Conservation (phyloP, 495 filamentous ascomycete species). For the Xylaria acuta region DNA sequence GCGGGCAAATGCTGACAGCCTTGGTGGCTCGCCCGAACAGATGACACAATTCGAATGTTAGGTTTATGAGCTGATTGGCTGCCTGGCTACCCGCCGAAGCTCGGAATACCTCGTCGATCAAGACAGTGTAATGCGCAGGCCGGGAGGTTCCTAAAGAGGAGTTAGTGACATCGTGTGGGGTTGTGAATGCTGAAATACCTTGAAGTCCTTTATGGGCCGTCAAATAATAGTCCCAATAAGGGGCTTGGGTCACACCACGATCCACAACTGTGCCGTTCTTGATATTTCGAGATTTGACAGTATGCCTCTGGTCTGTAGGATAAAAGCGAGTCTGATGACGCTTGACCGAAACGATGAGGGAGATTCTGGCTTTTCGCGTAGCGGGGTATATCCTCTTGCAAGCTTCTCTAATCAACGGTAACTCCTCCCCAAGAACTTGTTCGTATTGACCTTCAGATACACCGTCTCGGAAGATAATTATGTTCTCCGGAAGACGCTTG, state of each 20-base stretch:
- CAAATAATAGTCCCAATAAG: constrained; percentile 87
- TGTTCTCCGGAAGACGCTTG: constrained; percentile 66
- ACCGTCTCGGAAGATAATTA: constrained; percentile 90
- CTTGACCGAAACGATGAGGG: constrained; percentile 78
- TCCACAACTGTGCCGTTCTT: constrained; percentile 84
- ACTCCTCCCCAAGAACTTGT: constrained; percentile 61
- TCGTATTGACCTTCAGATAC: constrained; percentile 86
- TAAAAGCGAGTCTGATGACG: constrained; percentile 93
- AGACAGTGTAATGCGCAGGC: constrained; percentile 78
- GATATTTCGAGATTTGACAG: constrained; percentile 64
- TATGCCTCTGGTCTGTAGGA: constrained; percentile 55
- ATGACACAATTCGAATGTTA: constrained; percentile 81
- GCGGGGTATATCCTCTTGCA: constrained; percentile 64
- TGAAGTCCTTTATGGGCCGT: constrained; percentile 83
- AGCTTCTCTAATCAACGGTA: constrained; percentile 55
- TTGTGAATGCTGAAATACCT: constrained; percentile 46
- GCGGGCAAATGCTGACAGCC: constrained; percentile 78
- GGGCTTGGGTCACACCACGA: constrained; percentile 77
- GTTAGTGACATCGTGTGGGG: not conserved
- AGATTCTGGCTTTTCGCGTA: constrained; percentile 58
- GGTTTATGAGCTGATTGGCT: constrained; percentile 65
- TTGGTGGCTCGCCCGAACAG: constrained; percentile 81
- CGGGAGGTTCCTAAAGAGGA: constrained; percentile 68
- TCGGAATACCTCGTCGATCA: constrained; percentile 76
- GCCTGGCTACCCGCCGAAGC: constrained; percentile 46